A percentile compares a stretch with the other conserved stretches of the same genome.
These are phyloP conservation scores for Trypanosoma brucei DNA, from an alignment of 208 protist genomes.

Conservation along the genomic window DNA sequence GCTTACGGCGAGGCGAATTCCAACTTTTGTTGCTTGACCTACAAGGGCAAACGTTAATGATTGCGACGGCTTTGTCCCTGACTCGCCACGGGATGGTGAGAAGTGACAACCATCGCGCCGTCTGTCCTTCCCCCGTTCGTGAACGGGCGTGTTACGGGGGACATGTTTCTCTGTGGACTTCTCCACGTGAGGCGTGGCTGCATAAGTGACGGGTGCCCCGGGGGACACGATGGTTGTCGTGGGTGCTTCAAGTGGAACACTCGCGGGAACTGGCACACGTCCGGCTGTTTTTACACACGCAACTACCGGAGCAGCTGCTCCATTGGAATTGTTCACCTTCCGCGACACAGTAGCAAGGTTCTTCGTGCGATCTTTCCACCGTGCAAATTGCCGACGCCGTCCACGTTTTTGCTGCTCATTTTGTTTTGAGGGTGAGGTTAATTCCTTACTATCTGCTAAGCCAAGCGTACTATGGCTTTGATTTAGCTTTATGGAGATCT, in stretches of 20 bases:
- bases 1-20: neutral
- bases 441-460: neutral
- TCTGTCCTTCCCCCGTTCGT: conserved; percentile 4
- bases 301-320: neutral
- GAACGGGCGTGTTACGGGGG: neutral
- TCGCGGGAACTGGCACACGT: neutral
- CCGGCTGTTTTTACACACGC: neutral
- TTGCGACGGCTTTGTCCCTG: neutral
- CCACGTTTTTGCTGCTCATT: neutral
- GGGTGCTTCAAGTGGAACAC: neutral
- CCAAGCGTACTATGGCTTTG: neutral
- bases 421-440: neutral
- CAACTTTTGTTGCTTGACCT: neutral
- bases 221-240: neutral
- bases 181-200: conserved; percentile 2
- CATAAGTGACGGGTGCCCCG: neutral
- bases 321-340: neutral
- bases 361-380: neutral
- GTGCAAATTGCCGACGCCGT: neutral
- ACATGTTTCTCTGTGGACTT: conserved; percentile 1
- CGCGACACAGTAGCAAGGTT: neutral
- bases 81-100: neutral
- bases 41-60: neutral
- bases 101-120: neutral
- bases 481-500: neutral